phyloP scores from a whole-genome alignment of 345 rosid genomes.

The Durio zibethinus region DNA sequence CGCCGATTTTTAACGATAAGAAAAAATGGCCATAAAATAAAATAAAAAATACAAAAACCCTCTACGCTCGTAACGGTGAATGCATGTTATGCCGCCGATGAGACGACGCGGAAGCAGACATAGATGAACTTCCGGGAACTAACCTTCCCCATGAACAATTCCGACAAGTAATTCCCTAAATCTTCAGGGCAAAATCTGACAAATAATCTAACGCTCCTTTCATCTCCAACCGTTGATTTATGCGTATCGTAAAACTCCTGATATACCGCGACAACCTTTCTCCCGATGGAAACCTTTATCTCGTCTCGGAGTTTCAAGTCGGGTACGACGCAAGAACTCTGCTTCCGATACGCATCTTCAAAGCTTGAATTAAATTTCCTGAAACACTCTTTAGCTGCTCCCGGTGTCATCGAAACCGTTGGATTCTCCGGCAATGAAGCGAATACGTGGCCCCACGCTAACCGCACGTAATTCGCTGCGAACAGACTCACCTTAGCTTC shows the following conservation, averaged over 20 bases:
- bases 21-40: background rate
- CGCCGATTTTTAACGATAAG: background rate
- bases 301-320: conserved; percentile 55
- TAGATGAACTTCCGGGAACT: background rate
- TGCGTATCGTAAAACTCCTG: conserved; percentile 49
- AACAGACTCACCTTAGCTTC: conserved; percentile 50
- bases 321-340: conserved; percentile 40
- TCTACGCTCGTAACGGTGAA: conserved; percentile 1
- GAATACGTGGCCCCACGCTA: conserved; percentile 50
- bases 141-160: conserved; percentile 30
- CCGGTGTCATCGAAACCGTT: conserved; percentile 27
- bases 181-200: conserved; percentile 65
- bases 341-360: conserved; percentile 50
- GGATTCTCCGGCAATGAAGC: conserved; percentile 45
- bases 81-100: conserved; percentile 14
- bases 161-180: conserved; percentile 51
- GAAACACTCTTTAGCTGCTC: conserved; percentile 39
- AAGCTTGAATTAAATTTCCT: conserved; percentile 48
- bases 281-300: conserved; percentile 40
- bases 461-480: conserved; percentile 45
- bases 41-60: background rate
- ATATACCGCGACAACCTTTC: conserved; percentile 41
- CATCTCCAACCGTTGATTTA: conserved; percentile 25
- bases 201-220: conserved; percentile 14
- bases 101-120: conserved; percentile 12